phyloP scores from a whole-genome alignment of 768 basidiomycete species.

The Tylopilus felleus region DNA sequence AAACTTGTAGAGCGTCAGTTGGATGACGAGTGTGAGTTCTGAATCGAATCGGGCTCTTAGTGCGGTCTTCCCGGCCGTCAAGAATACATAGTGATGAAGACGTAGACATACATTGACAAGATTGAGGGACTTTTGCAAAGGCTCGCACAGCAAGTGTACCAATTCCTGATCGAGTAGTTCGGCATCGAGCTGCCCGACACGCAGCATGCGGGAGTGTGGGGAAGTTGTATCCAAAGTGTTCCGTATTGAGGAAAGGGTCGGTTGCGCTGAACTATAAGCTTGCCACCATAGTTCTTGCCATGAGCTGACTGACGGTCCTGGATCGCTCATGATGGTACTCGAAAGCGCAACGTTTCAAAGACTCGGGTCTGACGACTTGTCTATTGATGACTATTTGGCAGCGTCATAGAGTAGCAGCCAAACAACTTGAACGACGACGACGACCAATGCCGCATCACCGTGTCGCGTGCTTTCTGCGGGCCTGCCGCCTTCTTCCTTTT shows the following conservation, averaged over 20 bases:
- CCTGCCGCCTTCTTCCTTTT: too few relatives aligned
- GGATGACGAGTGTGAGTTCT: constrained; percentile 68
- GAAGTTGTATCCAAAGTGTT: constrained; percentile 33
- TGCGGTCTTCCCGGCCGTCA: constrained; percentile 43
- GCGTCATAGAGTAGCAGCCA: too few relatives aligned
- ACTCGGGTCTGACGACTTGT: too few relatives aligned
- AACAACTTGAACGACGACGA: too few relatives aligned
- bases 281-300: constrained; percentile 49
- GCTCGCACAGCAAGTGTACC: constrained; percentile 74
- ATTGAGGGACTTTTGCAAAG: constrained; percentile 69
- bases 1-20: constrained; percentile 72
- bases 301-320: constrained; percentile 5
- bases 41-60: constrained; percentile 65
- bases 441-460: too few relatives aligned
- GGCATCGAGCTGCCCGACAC: constrained; percentile 90
- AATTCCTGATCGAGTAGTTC: constrained; percentile 89
- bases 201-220: constrained; percentile 51
- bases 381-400: too few relatives aligned
- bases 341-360: not conserved
- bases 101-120: constrained; percentile 56
- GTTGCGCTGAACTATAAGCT: constrained; percentile 62
- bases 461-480: too few relatives aligned
- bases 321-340: constrained; percentile 14
- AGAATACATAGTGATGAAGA: not conserved
- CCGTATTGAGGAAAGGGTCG: constrained; percentile 47